phyloP scores from a whole-genome alignment of 257 asterid genomes.

The Echium plantagineum region DNA sequence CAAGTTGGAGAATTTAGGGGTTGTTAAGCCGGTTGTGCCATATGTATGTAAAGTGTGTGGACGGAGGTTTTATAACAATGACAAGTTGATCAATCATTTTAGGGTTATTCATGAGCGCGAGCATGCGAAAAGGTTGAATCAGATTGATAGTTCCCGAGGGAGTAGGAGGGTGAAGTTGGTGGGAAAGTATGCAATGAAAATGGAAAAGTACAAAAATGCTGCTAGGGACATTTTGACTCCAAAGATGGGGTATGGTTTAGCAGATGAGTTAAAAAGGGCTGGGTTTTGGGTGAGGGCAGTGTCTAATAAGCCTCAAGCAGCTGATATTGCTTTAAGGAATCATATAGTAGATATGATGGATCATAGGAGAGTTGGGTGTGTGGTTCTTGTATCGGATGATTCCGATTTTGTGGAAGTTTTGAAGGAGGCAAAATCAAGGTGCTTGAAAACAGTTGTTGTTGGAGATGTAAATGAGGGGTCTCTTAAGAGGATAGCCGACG shows the following conservation, averaged over 20 bases:
- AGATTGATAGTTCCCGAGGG: conserved; percentile 79
- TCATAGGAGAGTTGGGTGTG: conserved; percentile 42
- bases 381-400: conserved; percentile 83
- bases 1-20: conserved; percentile 43
- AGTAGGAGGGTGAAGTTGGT: conserved; percentile 65
- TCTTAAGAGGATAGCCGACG: conserved; percentile 67
- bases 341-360: conserved; percentile 80
- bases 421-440: conserved; percentile 68
- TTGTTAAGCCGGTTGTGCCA: conserved; percentile 45
- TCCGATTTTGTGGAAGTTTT: conserved; percentile 56
- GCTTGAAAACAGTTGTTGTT: conserved; percentile 81
- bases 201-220: conserved; percentile 76
- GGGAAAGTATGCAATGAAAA: conserved; percentile 59
- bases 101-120: conserved; percentile 79
- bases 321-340: conserved; percentile 55
- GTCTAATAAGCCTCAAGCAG: conserved; percentile 65
- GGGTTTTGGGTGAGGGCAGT: conserved; percentile 78
- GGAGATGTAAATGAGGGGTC: conserved; percentile 55
- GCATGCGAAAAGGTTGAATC: conserved; percentile 61
- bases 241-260: conserved; percentile 66
- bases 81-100: conserved; percentile 61
- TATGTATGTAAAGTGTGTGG: conserved; percentile 77
- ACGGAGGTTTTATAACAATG: conserved; percentile 59
- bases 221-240: conserved; percentile 66
- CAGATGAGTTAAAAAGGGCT: conserved; percentile 64